phyloP scores from a whole-genome alignment of 192 early-diverging fungal genomes.

The Phlyctochytrium planicorne region DNA sequence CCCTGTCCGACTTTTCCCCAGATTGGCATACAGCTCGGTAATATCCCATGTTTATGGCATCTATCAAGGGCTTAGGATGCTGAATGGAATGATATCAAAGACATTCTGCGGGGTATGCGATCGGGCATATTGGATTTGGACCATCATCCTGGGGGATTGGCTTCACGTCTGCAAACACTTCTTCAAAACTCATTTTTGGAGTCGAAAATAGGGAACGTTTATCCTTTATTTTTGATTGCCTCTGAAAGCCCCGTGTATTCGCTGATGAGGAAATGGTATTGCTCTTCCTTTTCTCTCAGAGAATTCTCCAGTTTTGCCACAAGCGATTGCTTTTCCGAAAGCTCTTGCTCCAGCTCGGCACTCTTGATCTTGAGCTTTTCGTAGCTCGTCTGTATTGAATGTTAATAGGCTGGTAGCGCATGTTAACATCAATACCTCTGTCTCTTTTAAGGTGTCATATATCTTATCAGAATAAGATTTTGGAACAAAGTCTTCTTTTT shows the following conservation, averaged over 20 bases:
- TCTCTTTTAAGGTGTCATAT: slow-evolving; percentile 22
- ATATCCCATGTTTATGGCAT: slow-evolving; percentile 79
- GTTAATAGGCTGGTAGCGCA: background rate
- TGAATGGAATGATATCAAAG: slow-evolving; percentile 21
- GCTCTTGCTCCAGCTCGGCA: slow-evolving; percentile 28
- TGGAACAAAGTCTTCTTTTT: slow-evolving; percentile 43
- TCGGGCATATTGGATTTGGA: slow-evolving; percentile 75
- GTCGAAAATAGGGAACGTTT: too few species aligned
- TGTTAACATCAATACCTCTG: slow-evolving; percentile 22
- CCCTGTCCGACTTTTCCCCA: slow-evolving; percentile 79
- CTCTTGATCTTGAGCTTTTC: slow-evolving; percentile 23
- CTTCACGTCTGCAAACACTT: too few species aligned
- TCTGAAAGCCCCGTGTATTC: slow-evolving; percentile 43
- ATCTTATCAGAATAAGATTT: slow-evolving; percentile 25
- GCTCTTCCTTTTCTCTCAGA: slow-evolving; percentile 46
- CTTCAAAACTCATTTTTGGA: too few species aligned
- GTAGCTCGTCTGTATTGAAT: slow-evolving; percentile 20
- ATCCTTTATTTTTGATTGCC: too few species aligned
- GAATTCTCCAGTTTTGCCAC: slow-evolving; percentile 27
- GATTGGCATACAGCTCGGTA: slow-evolving; percentile 74
- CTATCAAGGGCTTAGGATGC: slow-evolving; percentile 12
- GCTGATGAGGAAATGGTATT: slow-evolving; percentile 49
- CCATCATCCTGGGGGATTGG: slow-evolving; percentile 80
- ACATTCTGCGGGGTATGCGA: slow-evolving; percentile 78
- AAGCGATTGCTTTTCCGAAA: slow-evolving; percentile 24